Evolutionary conservation across 139 green algal genomes (phyloP), one percentile per base, ranked within the genome.

Genomic region (Pseudopediastrum boryanum): DNA sequence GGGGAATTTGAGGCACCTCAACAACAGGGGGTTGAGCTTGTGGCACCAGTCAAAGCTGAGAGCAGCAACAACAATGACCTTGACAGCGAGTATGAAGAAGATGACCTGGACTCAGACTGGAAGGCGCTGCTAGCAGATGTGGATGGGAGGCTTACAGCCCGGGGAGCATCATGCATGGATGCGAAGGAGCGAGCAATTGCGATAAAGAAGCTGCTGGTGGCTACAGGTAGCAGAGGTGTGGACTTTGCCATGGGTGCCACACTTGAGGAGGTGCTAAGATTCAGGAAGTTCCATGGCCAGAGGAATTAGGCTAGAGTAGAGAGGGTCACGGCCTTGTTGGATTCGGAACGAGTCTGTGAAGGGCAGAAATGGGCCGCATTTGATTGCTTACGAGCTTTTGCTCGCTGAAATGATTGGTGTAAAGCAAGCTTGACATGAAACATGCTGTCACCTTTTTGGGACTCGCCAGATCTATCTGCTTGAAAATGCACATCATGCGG

Each of bases 191-290:
- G 76, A 19, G 54, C 61, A 27, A 52, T 82, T 4, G 76, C 76
- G 19, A 82, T 82, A 50, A 69, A 44, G 65, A 68, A 76, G 76
- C 33, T 82, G 48, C 50, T 82, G 46, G 44, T 74, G 10, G 74
- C 74, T 4, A 81, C 74, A 6, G 42, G 59, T 16, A 81, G 46
- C 7, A 56, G 62, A 8, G 74, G 74, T 7, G 74, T 81, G 5
- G 74, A 81, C 46, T 66, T 64, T 67, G 74, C 74, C 0, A 74
- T 81, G 74, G 42, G 50, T 27, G 56, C 39, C 25, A 52, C 51
- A 27, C 33, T n/a, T 31, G 31, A 72, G 35, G 73, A 71, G 43
- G 73, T 80, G 43, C 73, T 80, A 38, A 35, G 66, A 8, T 80
- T 80, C 41, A 79, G 72, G 16, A 31, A 46, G 13, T 62, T 79